Evolutionary conservation across 768 basidiomycete species (phyloP).

Genomic region (Pulveroboletus sp.): DNA sequence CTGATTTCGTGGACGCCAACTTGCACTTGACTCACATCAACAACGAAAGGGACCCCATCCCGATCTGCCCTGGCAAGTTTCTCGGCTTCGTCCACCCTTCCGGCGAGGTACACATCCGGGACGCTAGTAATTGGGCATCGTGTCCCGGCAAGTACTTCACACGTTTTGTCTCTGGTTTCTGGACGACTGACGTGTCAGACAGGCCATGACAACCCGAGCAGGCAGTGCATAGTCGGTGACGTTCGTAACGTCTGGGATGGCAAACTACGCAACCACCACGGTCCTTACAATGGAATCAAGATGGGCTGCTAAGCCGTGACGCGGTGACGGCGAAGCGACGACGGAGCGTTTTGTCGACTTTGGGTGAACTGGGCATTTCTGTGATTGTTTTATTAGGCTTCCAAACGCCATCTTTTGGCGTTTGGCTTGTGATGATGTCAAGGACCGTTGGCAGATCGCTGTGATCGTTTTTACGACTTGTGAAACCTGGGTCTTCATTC

Average conservation of each 20-base stretch:
- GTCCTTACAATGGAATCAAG: slow-evolving; percentile 29
- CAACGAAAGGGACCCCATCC: slow-evolving; percentile 43
- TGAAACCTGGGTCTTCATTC: no score
- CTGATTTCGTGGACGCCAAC: slow-evolving; percentile 29
- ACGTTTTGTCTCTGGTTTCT: neutral
- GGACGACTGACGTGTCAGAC: neutral
- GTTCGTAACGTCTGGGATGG: slow-evolving; percentile 42
- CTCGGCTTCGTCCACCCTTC: slow-evolving; percentile 39
- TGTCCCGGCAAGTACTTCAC: slow-evolving; percentile 43
- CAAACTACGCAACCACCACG: slow-evolving; percentile 44
- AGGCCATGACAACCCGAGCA: slow-evolving; percentile 56
- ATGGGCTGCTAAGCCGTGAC: slow-evolving; percentile 28
- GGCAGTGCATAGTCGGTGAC: slow-evolving; percentile 22
- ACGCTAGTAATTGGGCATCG: slow-evolving; percentile 45
- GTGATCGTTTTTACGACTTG: no score
- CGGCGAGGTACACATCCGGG: slow-evolving; percentile 44
- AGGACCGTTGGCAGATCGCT: no score
- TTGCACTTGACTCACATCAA: slow-evolving; percentile 49
- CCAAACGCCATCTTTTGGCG: no score
- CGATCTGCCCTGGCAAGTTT: slow-evolving; percentile 33
- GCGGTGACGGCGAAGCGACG: no score
- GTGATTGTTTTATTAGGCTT: no score
- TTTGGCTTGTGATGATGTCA: no score
- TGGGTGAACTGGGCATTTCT: no score
- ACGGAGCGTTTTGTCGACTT: no score